Percentiles rank a stretch among this genome's conserved stretches.
Evolutionary conservation across 371 early-diverging fungal genomes (phyloP).

Genomic region (Mucor circinelloides): DNA sequence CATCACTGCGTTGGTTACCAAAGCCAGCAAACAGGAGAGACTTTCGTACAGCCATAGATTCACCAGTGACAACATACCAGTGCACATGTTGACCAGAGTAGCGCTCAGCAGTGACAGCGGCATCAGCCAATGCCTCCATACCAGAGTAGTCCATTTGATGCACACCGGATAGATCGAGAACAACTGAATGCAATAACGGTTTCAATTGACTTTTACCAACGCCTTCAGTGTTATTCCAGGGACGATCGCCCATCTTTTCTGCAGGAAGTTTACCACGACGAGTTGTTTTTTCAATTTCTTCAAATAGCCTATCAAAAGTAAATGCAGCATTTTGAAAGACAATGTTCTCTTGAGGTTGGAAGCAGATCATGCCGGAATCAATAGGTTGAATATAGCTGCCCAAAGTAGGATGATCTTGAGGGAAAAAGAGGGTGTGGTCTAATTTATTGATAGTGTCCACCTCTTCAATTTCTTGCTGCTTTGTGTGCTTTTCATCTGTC

Average conservation of each 20-base stretch:
- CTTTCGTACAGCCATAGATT: slow-evolving; percentile 26
- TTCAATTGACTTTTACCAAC: slow-evolving; percentile 26
- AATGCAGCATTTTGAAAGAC: slow-evolving; percentile 74
- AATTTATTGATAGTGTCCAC: neutral
- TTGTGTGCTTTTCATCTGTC: neutral
- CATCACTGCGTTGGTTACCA: slow-evolving; percentile 34
- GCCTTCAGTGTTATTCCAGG: slow-evolving; percentile 43
- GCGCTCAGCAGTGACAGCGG: slow-evolving; percentile 46
- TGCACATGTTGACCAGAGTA: slow-evolving; percentile 30
- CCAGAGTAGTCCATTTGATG: slow-evolving; percentile 82
- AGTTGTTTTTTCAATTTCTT: slow-evolving; percentile 41
- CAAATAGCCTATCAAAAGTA: slow-evolving; percentile 47
- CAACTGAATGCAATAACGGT: slow-evolving; percentile 67
- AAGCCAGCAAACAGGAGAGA: slow-evolving; percentile 42
- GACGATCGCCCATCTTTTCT: slow-evolving; percentile 42
- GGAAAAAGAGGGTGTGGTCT: slow-evolving; percentile 17
- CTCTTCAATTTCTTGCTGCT: neutral
- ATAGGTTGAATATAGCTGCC: slow-evolving; percentile 28
- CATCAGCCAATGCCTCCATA: slow-evolving; percentile 63
- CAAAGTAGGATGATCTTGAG: slow-evolving; percentile 28
- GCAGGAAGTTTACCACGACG: slow-evolving; percentile 34
- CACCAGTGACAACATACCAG: slow-evolving; percentile 41
- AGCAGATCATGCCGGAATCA: slow-evolving; percentile 62
- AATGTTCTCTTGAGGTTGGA: slow-evolving; percentile 69
- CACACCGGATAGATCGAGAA: slow-evolving; percentile 83